phyloP scores from a whole-genome alignment of 305 asterid genomes.

The Fraxinus albicans region DNA sequence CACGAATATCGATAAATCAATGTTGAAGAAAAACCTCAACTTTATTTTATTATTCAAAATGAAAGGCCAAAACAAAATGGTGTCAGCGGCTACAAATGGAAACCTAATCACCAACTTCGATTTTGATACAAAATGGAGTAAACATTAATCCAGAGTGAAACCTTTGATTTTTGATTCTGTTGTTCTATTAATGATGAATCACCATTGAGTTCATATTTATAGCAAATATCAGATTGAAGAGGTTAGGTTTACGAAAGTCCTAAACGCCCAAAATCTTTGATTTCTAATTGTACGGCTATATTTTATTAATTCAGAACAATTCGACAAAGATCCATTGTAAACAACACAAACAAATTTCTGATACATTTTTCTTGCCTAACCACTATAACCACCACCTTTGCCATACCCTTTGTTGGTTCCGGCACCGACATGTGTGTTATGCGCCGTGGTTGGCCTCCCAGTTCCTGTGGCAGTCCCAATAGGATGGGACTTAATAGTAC shows the following conservation, averaged over 20 bases:
- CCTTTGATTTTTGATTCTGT: background rate
- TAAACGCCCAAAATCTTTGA: too few species aligned
- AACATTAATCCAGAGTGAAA: background rate
- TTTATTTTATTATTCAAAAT: too few species aligned
- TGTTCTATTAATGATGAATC: background rate
- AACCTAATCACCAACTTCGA: too few species aligned
- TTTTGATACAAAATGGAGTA: background rate
- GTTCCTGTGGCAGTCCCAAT: conserved; percentile 55
- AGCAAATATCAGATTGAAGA: background rate
- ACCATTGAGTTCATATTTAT: background rate
- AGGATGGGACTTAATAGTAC: conserved; percentile 42
- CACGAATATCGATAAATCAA: too few species aligned
- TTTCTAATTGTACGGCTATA: background rate
- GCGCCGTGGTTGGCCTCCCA: conserved; percentile 39
- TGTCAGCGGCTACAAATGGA: too few species aligned
- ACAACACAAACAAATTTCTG: background rate
- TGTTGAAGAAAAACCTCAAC: background rate
- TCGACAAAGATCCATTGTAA: background rate
- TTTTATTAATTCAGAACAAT: background rate
- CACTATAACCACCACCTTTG: conserved; percentile 42
- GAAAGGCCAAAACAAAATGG: background rate
- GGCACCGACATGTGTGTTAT: conserved; percentile 39
- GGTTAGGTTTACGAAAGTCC: too few species aligned
- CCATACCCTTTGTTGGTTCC: conserved; percentile 30
- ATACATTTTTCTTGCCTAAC: conserved; percentile 10